A percentile compares a stretch with the other conserved stretches of the same genome.
These are phyloP conservation scores for Amoebophrya sp. DNA, from an alignment of 169 alveolate genomes.

Conservation along the genomic window DNA sequence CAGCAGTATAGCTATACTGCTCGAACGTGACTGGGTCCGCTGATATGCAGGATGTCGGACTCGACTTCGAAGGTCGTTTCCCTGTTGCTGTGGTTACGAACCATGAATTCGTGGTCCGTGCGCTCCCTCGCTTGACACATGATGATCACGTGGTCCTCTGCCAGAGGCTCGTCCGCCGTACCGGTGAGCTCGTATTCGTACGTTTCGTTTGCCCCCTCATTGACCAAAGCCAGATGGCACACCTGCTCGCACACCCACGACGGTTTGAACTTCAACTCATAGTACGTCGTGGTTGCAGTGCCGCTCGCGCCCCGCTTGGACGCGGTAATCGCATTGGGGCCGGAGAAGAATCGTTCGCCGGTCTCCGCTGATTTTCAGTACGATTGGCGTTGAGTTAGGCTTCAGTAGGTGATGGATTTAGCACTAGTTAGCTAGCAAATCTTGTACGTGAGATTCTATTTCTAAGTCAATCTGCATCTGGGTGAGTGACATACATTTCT, in stretches of 20 bases:
- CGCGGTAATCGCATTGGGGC: not conserved
- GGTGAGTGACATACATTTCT: too few species aligned
- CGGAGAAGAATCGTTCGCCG: not conserved
- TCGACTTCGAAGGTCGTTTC: slow-evolving; percentile 68
- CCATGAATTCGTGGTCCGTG: slow-evolving; percentile 58
- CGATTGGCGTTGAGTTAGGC: too few species aligned
- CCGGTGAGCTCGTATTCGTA: slow-evolving; percentile 77
- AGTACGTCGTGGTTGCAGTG: slow-evolving; percentile 63
- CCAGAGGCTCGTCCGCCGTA: slow-evolving; percentile 80
- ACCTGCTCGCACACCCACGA: slow-evolving; percentile 64
- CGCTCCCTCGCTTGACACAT: slow-evolving; percentile 76
- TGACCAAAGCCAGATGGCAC: slow-evolving; percentile 63
- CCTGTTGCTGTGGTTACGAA: slow-evolving; percentile 56
- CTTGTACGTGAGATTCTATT: too few species aligned
- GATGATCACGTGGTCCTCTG: slow-evolving; percentile 75
- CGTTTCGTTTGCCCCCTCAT: slow-evolving; percentile 71
- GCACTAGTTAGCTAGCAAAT: too few species aligned
- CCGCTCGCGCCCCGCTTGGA: slow-evolving; percentile 55
- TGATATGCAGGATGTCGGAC: slow-evolving; percentile 63
- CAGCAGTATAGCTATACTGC: too few species aligned
- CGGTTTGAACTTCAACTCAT: slow-evolving; percentile 70
- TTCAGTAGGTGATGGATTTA: too few species aligned
- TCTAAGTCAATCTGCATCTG: too few species aligned
- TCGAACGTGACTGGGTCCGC: slow-evolving; percentile 45
- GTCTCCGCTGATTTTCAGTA: slow-evolving; percentile 16